Conservation (phyloP, 805 yeast species). For the Clavispora carvajalis region DNA sequence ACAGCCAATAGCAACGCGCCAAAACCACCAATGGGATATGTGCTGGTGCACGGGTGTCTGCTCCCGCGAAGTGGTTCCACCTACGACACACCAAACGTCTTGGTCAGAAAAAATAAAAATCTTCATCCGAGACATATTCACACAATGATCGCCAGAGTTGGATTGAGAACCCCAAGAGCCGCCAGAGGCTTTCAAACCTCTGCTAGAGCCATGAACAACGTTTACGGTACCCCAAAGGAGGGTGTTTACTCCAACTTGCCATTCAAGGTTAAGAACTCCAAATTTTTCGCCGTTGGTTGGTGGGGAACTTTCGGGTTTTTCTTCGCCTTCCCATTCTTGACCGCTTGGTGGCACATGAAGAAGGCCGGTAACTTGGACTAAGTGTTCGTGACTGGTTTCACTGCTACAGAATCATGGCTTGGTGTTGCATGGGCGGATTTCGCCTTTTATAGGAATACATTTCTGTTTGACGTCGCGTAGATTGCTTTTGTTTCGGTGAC, state of each 20-base stretch:
- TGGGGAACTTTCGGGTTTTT: slow-evolving; percentile 56
- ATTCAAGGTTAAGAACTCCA: slow-evolving; percentile 90
- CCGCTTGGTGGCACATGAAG: slow-evolving; percentile 76
- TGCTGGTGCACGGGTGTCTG: slow-evolving; percentile 1
- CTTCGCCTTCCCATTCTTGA: slow-evolving; percentile 62
- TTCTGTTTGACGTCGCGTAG: neutral
- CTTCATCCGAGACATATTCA: neutral
- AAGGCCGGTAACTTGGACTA: slow-evolving; percentile 61
- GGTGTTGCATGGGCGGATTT: slow-evolving; percentile 1
- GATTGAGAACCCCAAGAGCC: slow-evolving; percentile 15
- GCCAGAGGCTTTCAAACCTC: slow-evolving; percentile 44
- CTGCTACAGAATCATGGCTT: slow-evolving; percentile 1
- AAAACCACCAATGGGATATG: neutral
- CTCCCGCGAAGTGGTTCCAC: slow-evolving; percentile 1
- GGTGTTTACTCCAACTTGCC: slow-evolving; percentile 93
- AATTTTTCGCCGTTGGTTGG: slow-evolving; percentile 74
- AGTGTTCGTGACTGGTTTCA: slow-evolving; percentile 2
- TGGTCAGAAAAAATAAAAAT: neutral
- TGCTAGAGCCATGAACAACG: slow-evolving; percentile 29
- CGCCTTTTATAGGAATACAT: slow-evolving; percentile 3
- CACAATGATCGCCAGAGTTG: slow-evolving; percentile 23
- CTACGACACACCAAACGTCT: neutral
- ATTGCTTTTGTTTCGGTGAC: too few relatives aligned
- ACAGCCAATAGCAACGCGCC: slow-evolving; percentile 1
- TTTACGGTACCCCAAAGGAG: slow-evolving; percentile 35